A percentile compares a stretch with the other conserved stretches of the same genome.
These are phyloP conservation scores for Blastobotrys elegans DNA, from an alignment of 1,139 yeast species.

Conservation along the genomic window DNA sequence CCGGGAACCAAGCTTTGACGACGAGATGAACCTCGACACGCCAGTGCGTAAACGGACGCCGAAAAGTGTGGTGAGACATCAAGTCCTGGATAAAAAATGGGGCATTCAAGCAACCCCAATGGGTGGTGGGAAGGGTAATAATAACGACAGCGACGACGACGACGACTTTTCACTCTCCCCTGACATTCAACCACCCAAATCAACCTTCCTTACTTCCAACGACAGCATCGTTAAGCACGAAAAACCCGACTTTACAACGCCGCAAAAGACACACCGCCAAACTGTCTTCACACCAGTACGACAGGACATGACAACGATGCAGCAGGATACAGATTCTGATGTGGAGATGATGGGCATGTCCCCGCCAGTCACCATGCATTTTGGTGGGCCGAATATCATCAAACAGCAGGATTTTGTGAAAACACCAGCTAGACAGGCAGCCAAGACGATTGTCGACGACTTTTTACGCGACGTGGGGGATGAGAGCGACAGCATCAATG, in stretches of 20 bases:
- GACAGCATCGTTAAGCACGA: slow-evolving; percentile 10
- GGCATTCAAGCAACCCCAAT: slow-evolving; percentile 35
- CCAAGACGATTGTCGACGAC: slow-evolving; percentile 25
- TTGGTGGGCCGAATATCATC: slow-evolving; percentile 17
- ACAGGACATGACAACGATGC: not conserved
- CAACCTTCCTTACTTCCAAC: slow-evolving; percentile 11
- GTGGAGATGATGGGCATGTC: slow-evolving; percentile 25
- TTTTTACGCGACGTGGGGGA: slow-evolving; percentile 22
- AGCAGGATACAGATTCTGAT: slow-evolving; percentile 18
- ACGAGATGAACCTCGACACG: not conserved
- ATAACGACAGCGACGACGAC: slow-evolving; percentile 1
- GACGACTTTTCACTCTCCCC: slow-evolving; percentile 16
- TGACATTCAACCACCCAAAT: slow-evolving; percentile 21
- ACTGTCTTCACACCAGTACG: not conserved
- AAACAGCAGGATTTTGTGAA: slow-evolving; percentile 16
- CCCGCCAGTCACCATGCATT: slow-evolving; percentile 29
- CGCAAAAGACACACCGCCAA: slow-evolving; percentile 3
- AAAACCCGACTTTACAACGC: not conserved
- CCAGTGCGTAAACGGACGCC: not conserved
- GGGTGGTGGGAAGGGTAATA: slow-evolving; percentile 7
- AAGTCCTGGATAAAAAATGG: slow-evolving; percentile 36
- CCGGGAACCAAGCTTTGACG: slow-evolving; percentile 1
- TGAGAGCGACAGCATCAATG: slow-evolving; percentile 11
- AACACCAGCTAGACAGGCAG: slow-evolving; percentile 30
- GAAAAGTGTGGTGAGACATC: slow-evolving; percentile 28